Base-by-base conservation (phyloP, 352 stramenopile species). In the Blastocystis hominis region DNA sequence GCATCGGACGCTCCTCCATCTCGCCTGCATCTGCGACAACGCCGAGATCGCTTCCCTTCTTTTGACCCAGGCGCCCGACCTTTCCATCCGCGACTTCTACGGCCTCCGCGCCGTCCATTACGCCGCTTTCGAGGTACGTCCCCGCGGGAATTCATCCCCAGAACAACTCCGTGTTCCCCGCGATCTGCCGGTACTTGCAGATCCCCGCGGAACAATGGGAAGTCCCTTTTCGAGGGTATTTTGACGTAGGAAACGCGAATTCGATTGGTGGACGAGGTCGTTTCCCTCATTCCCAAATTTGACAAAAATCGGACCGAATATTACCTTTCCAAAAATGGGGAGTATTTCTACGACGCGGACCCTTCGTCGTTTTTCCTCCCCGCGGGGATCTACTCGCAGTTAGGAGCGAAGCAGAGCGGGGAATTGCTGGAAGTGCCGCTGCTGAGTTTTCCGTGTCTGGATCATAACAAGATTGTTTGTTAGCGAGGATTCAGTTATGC, bases 101-200 rank as follows among this genome's bases (percentile, higher is more conserved):
- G 53, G 53, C 30, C 34, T 84, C 4, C 72, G 68, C 50, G 50
- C 72, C 2, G 68, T 84, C 34, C 72, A 84, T 34, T 84, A 84
- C 17, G 40, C 46, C 7, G 72, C 47, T 17, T 46, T 54, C 40
- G 68, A 20, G 24, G 36, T 44, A 36, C 20, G 34, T 34, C 40
- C 3, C 1, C 4, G 38, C 30, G 66, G n/a, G 47, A 4, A 46
- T n/a, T 63, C 3, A 80, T 3, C 36, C 42, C 2, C 20, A 63
- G 47, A 64, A 44, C n/a, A 47, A 47, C 38, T 15, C 9, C n/a
- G 70, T 80, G n/a, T 80, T 64, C 53, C 20, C n/a, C 7, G 42
- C 63, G 13, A 7, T 80, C 9, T 80, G 70, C 46, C 4, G n/a
- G 44, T 42, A 80, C 44, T 47, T 80, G 44, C 47, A 63, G 20